Base-by-base conservation (phyloP, 768 basidiomycete genomes). In the Pisolithus orientalis region DNA sequence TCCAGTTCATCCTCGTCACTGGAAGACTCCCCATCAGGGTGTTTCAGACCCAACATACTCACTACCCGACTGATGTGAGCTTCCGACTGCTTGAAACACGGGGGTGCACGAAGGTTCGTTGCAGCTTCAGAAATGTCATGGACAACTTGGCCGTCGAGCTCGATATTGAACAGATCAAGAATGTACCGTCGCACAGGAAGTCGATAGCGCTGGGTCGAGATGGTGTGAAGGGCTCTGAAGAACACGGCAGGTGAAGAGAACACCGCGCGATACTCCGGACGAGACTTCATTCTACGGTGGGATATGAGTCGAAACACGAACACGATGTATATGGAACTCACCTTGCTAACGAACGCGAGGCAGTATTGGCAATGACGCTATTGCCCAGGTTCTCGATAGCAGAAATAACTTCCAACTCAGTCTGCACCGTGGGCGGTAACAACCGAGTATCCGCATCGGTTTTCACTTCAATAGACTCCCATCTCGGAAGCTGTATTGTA, bases 371-470 rank as follows among this genome's bases (percentile, higher is more conserved):
- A 53, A 98, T 89, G 47, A 98, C 94, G 17, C 94, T 91, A 64
- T 99, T 99, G 28, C 88, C 85, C 39, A 99, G 75, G 65, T 97
- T 97, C 60, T 93, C 87, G 47, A 99, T 90, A 4, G 91, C 90
- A 4, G 87, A 85, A 59, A 94, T 78, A 28, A 91, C 85, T 59
- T 95, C 91, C 5, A 83, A 75, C 60, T 98, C 94, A 37, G 79
- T 72, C 55, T 84, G 81, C 6, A 80, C 73, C 0, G 79, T 77
- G 8, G 89, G 83, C 4, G 86, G 82, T 53, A 82, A 71, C 28
- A 94, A 67, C 2, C 79, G 81, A 52, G 70, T 53, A 67, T 78
- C 53, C 47, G 70, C 60, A 32, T 65, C 63, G 32, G 66, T 58
- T 34, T 60, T 63, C 29, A 60, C 54, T 11, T 70, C 59, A 1